Evolutionary conservation across 192 early-diverging fungal species (phyloP).

Genomic region (Geranomyces variabilis): DNA sequence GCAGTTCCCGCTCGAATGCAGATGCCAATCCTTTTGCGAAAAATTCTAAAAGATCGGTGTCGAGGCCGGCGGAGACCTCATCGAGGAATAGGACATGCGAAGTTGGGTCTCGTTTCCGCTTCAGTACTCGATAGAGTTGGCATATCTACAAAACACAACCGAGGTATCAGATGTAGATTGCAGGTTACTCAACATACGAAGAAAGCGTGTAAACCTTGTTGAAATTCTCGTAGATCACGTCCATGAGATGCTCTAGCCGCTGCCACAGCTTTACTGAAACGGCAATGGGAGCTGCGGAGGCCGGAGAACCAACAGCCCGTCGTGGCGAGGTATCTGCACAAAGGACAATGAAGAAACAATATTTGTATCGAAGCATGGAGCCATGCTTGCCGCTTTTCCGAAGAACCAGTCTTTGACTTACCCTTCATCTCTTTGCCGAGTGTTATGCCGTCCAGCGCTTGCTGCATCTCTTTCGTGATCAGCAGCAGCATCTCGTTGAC

Average conservation of each 20-base stretch:
- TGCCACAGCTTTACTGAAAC: constrained; percentile 41
- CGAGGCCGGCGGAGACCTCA: constrained; percentile 41
- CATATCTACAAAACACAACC: constrained; percentile 34
- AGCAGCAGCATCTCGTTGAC: constrained; percentile 40
- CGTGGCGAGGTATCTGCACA: constrained; percentile 19
- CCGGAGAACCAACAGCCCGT: constrained; percentile 4
- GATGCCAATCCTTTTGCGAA: constrained; percentile 43
- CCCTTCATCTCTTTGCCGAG: constrained; percentile 50
- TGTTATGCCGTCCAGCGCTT: constrained; percentile 40
- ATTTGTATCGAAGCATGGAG: neutral
- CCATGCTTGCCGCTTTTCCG: too few relatives aligned
- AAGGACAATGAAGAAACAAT: constrained; percentile 4
- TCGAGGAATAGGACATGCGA: constrained; percentile 48
- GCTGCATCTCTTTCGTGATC: constrained; percentile 39
- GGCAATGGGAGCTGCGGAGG: neutral
- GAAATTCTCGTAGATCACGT: constrained; percentile 46
- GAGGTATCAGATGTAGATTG: too few relatives aligned
- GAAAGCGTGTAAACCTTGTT: constrained; percentile 29
- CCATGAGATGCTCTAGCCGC: constrained; percentile 48
- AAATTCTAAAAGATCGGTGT: constrained; percentile 37
- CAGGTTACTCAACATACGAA: neutral
- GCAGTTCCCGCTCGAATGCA: constrained; percentile 47
- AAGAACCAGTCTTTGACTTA: neutral
- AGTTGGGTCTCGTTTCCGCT: constrained; percentile 44
- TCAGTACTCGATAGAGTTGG: constrained; percentile 49